Base-by-base conservation (phyloP, 2,329 filamentous ascomycete species). In the Rhexocercosporidium sp. region DNA sequence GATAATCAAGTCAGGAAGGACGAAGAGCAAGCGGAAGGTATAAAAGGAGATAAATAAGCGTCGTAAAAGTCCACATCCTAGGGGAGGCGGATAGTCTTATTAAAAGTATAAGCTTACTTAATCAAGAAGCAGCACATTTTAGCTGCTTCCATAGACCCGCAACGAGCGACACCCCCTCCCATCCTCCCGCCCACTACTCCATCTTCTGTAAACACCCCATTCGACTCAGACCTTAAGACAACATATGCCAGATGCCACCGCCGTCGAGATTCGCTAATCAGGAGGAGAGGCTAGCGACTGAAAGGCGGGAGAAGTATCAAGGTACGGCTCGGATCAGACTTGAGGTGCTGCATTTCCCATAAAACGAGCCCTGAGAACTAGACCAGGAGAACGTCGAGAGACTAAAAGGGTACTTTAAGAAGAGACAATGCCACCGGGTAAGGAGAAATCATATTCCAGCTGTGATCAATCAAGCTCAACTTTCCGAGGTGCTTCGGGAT, bases 401-500 rank as follows among this genome's bases (percentile, higher is more conserved):
- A 39, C 37, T 60, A 41, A 60, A 60, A 18, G 18, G 22, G 39
- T 34, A 41, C 20, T 60, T 60, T 29, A 22, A 41, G 49, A 64
- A 54, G 46, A 31, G 37, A 51, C 3, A 29, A 20, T 34, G 16
- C 59, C 20, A 44, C 51, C 41, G 44, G 20, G 6, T 65, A 18
- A 20, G 20, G 11, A 29, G 29, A 59, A 65, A 65, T 51, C 54
- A 59, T 49, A 59, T 65, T 31, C n/a, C 31, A 34, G 41, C 27
- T 37, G 41, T 59, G 18, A 65, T 65, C 22, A 41, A 47, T 49
- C 16, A 59, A 34, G 27, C 29, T 14, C 16, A 59, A 27, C 44
- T 65, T 47, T 25, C 51, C 9, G 54, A 31, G 9, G 62, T 49
- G 31, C 27, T 65, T n/a, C 29, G 25, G 59, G 44, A 44, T 51